Conservation (phyloP, 148 eudicot species). For the Camellia lanceoleosa region DNA sequence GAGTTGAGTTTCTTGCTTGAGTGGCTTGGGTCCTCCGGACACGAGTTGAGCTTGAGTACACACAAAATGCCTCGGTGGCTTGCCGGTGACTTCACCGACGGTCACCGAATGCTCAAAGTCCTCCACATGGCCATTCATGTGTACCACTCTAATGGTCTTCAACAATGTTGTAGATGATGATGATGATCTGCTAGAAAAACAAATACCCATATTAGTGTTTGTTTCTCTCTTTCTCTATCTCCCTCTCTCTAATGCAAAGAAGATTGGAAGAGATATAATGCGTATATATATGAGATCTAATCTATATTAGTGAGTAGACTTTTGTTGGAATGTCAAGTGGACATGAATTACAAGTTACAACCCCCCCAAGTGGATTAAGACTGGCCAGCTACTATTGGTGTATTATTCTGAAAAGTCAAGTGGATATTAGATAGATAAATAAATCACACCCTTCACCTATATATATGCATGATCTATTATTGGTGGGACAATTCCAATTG, state of each 20-base stretch:
- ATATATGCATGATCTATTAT: too few species aligned
- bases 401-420: too few species aligned
- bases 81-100: constrained; percentile 22
- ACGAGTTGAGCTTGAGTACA: constrained; percentile 34
- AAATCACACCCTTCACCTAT: too few species aligned
- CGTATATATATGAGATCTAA: neutral
- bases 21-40: constrained; percentile 18
- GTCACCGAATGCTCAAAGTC: constrained; percentile 30
- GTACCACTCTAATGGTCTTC: constrained; percentile 29
- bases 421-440: too few species aligned
- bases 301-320: neutral
- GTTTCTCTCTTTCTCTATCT: too few species aligned
- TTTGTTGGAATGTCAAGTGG: neutral
- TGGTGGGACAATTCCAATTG: too few species aligned
- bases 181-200: constrained; percentile 13
- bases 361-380: neutral
- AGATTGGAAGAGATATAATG: too few species aligned
- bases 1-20: constrained; percentile 19
- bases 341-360: neutral
- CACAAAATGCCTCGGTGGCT: constrained; percentile 22
- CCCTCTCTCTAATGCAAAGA: too few species aligned
- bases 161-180: constrained; percentile 1
- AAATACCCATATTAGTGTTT: too few species aligned
- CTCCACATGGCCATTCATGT: constrained; percentile 33
- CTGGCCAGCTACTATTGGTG: neutral